Base-by-base conservation (phyloP, 768 basidiomycete genomes). In the Sporobolomyces phaffii region DNA sequence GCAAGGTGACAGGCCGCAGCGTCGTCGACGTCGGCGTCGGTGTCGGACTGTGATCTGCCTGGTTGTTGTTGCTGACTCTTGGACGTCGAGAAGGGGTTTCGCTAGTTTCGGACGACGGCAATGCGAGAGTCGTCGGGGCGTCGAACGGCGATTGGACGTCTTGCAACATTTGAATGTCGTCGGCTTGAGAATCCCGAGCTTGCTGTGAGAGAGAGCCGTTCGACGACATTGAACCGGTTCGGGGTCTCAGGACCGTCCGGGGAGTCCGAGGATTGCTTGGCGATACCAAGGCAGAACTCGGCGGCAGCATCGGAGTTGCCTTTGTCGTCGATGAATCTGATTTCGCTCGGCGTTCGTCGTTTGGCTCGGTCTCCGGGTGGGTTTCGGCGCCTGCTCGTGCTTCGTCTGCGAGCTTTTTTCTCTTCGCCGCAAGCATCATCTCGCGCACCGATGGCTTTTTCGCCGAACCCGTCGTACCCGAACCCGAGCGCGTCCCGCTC, bases 401-500 rank as follows among this genome's bases (percentile, higher is more conserved):
- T 15, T 53, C 47, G 15, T 60, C 59, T n/a, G 28, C 26, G 26
- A 34, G 31, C 29, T 47, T 58, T 60, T 69, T 50, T 33, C 24
- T 29, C 51, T 64, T 59, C 31, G 63, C 63, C 11, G 60, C 62
- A 3, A 56, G 11, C 50, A 72, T 68, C 60, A 64, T 26, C 34
- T 60, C 65, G 54, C 62, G 33, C 40, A 72, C 50, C 24, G 44
- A 50, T 9, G 60, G 62, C 50, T 64, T 64, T 65, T 72, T 72
- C 0, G 36, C 63, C 18, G 17, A 45, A 8, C 34, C 36, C 18
- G 10, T 40, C 5, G 13, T 36, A 17, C 13, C 38, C 15, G 24
- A 41, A n/a, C n/a, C n/a, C n/a, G n/a, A n/a, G n/a, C n/a, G 9
- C 38, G 10, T 38, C 38, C 38, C 17, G 10, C 38, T 38, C 38